Evolutionary conservation across 2,329 filamentous ascomycete species (phyloP).

Genomic region (Aureobasidium sp.): DNA sequence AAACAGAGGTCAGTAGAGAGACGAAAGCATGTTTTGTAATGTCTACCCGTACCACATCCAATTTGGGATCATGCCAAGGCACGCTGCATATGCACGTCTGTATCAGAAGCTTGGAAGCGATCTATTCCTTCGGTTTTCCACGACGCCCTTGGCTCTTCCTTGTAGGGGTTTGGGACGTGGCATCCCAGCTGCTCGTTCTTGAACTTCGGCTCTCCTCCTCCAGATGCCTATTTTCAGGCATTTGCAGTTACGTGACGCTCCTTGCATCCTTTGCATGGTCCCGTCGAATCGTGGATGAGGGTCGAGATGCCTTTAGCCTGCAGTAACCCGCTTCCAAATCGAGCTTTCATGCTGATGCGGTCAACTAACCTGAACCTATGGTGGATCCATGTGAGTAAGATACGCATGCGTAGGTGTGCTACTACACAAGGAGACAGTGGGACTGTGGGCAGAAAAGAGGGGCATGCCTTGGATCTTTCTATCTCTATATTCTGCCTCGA

Average conservation of each 20-base stretch:
- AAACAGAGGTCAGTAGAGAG: not conserved
- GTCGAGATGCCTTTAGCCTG: conserved; percentile 1
- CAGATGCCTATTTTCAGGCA: not conserved
- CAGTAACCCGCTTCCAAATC: conserved; percentile 3
- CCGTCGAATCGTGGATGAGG: not conserved
- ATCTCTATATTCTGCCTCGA: not conserved
- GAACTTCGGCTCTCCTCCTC: conserved; percentile 10
- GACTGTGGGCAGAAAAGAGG: conserved; percentile 5
- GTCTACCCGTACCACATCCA: not conserved
- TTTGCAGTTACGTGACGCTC: conserved; percentile 9
- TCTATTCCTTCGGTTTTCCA: not conserved
- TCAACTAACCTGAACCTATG: not conserved
- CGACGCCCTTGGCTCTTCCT: not conserved
- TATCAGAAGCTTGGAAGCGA: conserved; percentile 5
- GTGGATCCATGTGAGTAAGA: conserved; percentile 4
- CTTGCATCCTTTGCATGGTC: conserved; percentile 1
- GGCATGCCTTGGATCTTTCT: not conserved
- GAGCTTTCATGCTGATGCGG: not conserved
- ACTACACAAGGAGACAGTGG: not conserved
- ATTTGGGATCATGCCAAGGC: not conserved
- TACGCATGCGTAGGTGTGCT: not conserved
- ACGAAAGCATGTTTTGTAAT: not conserved
- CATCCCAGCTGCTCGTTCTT: not conserved
- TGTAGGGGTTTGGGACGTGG: not conserved
- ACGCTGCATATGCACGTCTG: not conserved